Conservation (phyloP, 179 eudicot genomes). For the Silene coronaria region DNA sequence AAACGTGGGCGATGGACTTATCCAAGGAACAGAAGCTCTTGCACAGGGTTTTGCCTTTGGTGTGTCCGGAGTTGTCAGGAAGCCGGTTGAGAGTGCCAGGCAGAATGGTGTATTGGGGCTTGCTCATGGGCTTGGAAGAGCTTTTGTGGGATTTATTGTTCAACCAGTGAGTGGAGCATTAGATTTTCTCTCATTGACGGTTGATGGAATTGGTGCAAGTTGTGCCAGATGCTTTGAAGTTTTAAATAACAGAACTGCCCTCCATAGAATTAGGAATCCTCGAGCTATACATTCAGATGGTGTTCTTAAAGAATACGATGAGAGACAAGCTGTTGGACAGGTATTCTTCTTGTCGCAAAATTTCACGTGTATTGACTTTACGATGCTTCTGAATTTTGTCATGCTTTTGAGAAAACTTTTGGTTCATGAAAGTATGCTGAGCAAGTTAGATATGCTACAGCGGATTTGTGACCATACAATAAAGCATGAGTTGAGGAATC, state of each 20-base stretch:
- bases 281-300: conserved; percentile 78
- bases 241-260: conserved; percentile 56
- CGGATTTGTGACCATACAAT: background rate
- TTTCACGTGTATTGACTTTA: background rate
- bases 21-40: conserved; percentile 98
- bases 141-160: conserved; percentile 79
- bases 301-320: conserved; percentile 70
- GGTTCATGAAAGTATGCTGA: background rate
- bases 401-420: background rate
- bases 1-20: conserved; percentile 92
- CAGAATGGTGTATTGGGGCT: conserved; percentile 92
- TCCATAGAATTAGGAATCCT: conserved; percentile 80
- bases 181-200: conserved; percentile 94
- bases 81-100: conserved; percentile 95
- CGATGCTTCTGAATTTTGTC: background rate
- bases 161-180: conserved; percentile 99
- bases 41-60: conserved; percentile 99
- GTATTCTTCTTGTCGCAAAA: conserved; percentile 27
- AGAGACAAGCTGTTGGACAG: conserved; percentile 93
- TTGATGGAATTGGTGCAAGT: conserved; percentile 97
- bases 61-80: conserved; percentile 84
- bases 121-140: conserved; percentile 94
- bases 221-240: conserved; percentile 91
- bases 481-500: too few species aligned
- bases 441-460: background rate